phyloP scores from a whole-genome alignment of 2,329 filamentous ascomycete species.

The Setomelanomma holmii region DNA sequence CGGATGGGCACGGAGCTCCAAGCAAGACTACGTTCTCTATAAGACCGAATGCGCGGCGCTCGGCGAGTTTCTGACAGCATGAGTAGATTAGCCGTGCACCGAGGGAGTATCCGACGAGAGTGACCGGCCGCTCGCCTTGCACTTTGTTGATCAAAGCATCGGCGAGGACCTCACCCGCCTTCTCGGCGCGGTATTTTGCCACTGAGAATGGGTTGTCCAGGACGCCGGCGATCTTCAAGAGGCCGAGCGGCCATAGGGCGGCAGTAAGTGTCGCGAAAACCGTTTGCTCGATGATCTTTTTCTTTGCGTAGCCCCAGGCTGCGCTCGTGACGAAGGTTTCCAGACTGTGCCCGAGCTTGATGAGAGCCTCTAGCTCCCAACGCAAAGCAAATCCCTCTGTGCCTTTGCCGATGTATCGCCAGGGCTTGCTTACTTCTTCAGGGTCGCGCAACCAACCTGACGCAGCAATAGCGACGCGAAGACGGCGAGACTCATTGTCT shows the following conservation, averaged over 20 bases:
- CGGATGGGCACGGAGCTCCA: slow-evolving; percentile 78
- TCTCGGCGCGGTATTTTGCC: slow-evolving; percentile 77
- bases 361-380: slow-evolving; percentile 81
- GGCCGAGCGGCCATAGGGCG: slow-evolving; percentile 57
- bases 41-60: slow-evolving; percentile 80
- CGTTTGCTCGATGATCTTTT: slow-evolving; percentile 73
- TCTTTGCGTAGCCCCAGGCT: slow-evolving; percentile 79
- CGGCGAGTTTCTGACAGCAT: slow-evolving; percentile 77
- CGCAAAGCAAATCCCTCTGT: slow-evolving; percentile 82
- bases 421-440: slow-evolving; percentile 76
- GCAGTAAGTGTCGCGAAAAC: slow-evolving; percentile 56
- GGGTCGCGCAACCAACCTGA: slow-evolving; percentile 80
- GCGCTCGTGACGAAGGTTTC: slow-evolving; percentile 78
- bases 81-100: slow-evolving; percentile 83
- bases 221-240: slow-evolving; percentile 59
- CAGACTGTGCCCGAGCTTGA: slow-evolving; percentile 79
- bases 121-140: slow-evolving; percentile 82
- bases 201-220: slow-evolving; percentile 85
- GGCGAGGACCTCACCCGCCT: slow-evolving; percentile 79
- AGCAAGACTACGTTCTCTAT: slow-evolving; percentile 85
- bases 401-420: slow-evolving; percentile 75
- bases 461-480: slow-evolving; percentile 83
- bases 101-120: slow-evolving; percentile 80
- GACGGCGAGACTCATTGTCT: slow-evolving; percentile 55
- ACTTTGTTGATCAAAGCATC: slow-evolving; percentile 83